Evolutionary conservation across 2,329 filamentous ascomycete species (phyloP).

Genomic region (Monosporascus sp.): DNA sequence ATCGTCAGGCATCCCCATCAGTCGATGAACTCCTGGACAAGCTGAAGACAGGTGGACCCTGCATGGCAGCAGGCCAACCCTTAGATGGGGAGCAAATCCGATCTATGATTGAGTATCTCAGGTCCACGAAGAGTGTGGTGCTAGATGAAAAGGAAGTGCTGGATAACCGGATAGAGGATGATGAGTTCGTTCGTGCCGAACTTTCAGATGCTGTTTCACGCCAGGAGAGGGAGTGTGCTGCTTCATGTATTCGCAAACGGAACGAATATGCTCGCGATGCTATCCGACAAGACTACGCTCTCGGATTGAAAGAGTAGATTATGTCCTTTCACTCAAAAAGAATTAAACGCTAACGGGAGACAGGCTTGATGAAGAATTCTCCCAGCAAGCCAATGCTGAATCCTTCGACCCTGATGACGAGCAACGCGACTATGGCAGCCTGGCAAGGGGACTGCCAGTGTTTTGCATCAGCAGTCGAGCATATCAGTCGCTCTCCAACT

Average conservation of each 20-base stretch:
- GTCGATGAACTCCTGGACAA: conserved; percentile 7
- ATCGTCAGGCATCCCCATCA: conserved; percentile 2
- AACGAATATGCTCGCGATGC: conserved; percentile 47
- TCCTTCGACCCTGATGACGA: conserved; percentile 48
- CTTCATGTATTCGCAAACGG: conserved; percentile 43
- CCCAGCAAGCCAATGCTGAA: conserved; percentile 44
- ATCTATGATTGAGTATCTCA: conserved; percentile 7
- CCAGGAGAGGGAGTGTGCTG: conserved; percentile 3
- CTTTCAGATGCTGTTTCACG: conserved; percentile 24
- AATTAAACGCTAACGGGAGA: neutral
- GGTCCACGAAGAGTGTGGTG: conserved; percentile 1
- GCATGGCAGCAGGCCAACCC: conserved; percentile 17
- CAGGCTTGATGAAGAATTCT: conserved; percentile 46
- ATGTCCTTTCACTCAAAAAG: neutral
- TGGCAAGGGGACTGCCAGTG: conserved; percentile 50
- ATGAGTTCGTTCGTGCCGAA: conserved; percentile 29
- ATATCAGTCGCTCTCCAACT: conserved; percentile 53
- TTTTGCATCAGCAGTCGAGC: conserved; percentile 59
- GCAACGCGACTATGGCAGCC: conserved; percentile 48
- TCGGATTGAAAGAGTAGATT: conserved; percentile 47
- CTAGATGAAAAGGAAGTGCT: conserved; percentile 4
- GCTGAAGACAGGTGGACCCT: conserved; percentile 6
- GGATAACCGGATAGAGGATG: conserved; percentile 6
- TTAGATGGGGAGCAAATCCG: conserved; percentile 7
- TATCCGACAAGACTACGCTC: conserved; percentile 53